A percentile compares a stretch with the other conserved stretches of the same genome.
These are phyloP conservation scores for Sporobolomyces roseus DNA, from an alignment of 768 basidiomycete species.

Conservation along the genomic window DNA sequence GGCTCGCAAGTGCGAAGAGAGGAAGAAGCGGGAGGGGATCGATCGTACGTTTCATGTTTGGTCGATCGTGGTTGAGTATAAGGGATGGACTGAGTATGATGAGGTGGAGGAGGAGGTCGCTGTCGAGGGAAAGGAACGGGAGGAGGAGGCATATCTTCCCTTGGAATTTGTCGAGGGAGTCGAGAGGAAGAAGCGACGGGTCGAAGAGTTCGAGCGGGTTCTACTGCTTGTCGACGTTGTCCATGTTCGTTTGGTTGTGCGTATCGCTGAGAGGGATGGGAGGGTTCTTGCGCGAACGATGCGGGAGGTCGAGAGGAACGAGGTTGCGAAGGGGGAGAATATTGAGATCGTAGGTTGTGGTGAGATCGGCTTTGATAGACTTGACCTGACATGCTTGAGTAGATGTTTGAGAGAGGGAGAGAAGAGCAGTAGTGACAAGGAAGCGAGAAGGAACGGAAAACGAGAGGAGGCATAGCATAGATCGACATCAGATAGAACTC, in stretches of 20 bases:
- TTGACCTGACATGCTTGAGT: neutral
- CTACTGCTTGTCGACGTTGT: neutral
- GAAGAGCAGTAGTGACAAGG: too few species aligned
- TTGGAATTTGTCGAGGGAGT: neutral
- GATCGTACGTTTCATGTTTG: neutral
- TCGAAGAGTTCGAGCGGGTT: neutral
- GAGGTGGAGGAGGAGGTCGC: neutral
- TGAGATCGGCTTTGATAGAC: constrained; percentile 4
- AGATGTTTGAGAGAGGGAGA: neutral
- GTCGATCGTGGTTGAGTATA: neutral
- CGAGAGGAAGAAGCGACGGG: neutral
- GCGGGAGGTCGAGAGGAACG: neutral
- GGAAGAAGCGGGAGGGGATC: neutral
- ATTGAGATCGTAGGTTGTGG: constrained; percentile 3
- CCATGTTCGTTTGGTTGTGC: constrained; percentile 6
- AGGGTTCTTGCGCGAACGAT: too few species aligned
- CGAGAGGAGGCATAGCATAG: too few species aligned
- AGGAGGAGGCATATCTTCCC: constrained; percentile 12
- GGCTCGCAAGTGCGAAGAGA: too few species aligned
- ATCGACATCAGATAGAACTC: too few species aligned
- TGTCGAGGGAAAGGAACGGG: neutral
- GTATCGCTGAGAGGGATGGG: too few species aligned
- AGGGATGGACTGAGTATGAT: neutral
- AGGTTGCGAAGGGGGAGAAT: too few species aligned
- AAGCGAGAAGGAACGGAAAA: too few species aligned